Base-by-base conservation (phyloP, 2,329 filamentous ascomycete species). In the Rhinocladiella similis region DNA sequence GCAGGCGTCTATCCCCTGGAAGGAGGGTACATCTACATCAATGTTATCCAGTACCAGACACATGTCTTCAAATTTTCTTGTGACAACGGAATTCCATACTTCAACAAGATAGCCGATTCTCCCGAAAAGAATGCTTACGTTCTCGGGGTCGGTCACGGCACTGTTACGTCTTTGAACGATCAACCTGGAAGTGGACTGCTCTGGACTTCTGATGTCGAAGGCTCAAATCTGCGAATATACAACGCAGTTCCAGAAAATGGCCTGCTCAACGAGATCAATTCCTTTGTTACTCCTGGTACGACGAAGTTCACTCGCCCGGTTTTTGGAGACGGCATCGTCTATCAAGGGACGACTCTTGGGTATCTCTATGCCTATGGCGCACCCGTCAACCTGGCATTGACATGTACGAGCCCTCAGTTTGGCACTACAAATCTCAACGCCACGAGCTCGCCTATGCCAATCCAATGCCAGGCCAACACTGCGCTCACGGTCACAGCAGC, bases 11-110 rank as follows among this genome's bases (percentile, higher is more conserved):
- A 76, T 54, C 75, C 75, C 1, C 60, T 70, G 1, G 75, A 76
- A 59, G 75, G 75, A 18, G 75, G 75, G 10, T 77, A 72, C 47
- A 71, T 77, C 56, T 77, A 77, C 45, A 65, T 72, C 48, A 72
- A 66, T 12, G 63, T 66, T 27, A 63, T 72, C 50, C 63, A 63
- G 39, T 53, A 65, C 57, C 57, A 68, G 50, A 64, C 68, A 1
- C 61, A 70, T 29, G 60, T 62, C 12, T 73, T 71, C 66, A 71
- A 71, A 59, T 64, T 74, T 56, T 68, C 69, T 20, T 51, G 66
- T 56, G 65, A 71, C 57, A 49, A 60, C 12, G 72, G 65, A 38
- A 67, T 55, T 42, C 71, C 72, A 9, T 56, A 65, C 5, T 72
- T 74, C 56, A 64, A 68, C 4, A 59, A 65, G 25, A 68, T 69